Evolutionary conservation across 768 basidiomycete species (phyloP).

Genomic region (Suillus occidentalis): DNA sequence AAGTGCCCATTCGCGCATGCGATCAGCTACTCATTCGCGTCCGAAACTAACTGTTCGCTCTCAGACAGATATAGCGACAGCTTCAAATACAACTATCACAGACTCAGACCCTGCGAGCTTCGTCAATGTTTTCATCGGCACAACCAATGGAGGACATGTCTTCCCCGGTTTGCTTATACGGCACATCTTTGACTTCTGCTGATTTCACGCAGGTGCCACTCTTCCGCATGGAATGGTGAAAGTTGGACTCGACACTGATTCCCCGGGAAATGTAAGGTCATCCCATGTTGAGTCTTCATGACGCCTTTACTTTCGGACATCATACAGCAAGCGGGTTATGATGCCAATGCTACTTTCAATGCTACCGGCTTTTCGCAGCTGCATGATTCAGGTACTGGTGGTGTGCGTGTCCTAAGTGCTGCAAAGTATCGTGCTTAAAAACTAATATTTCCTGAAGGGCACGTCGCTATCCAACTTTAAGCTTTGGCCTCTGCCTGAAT

Average conservation of each 20-base stretch:
- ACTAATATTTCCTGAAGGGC: constrained; percentile 5
- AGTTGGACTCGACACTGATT: constrained; percentile 66
- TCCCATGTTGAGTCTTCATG: background rate
- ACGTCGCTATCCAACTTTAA: constrained; percentile 64
- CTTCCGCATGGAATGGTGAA: constrained; percentile 73
- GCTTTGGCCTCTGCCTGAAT: constrained; percentile 52
- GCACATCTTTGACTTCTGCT: constrained; percentile 1
- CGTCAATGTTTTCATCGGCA: constrained; percentile 65
- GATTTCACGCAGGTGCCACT: constrained; percentile 46
- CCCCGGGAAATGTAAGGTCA: constrained; percentile 52
- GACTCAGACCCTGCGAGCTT: constrained; percentile 17
- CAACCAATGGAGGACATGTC: constrained; percentile 62
- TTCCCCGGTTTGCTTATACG: constrained; percentile 50
- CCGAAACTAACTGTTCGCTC: constrained; percentile 3
- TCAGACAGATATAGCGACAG: background rate
- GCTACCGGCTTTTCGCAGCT: constrained; percentile 62
- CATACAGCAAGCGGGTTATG: constrained; percentile 40
- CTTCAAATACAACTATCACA: constrained; percentile 5
- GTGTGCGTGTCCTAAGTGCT: constrained; percentile 36
- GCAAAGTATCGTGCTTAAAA: background rate
- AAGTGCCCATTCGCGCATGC: background rate
- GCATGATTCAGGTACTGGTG: constrained; percentile 55
- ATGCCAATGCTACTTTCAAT: constrained; percentile 33
- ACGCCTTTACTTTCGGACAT: background rate
- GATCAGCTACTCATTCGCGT: background rate